These are phyloP conservation scores for Teratosphaeriaceae sp. DNA, from an alignment of 2,329 filamentous ascomycete genomes.

Conservation along the genomic window DNA sequence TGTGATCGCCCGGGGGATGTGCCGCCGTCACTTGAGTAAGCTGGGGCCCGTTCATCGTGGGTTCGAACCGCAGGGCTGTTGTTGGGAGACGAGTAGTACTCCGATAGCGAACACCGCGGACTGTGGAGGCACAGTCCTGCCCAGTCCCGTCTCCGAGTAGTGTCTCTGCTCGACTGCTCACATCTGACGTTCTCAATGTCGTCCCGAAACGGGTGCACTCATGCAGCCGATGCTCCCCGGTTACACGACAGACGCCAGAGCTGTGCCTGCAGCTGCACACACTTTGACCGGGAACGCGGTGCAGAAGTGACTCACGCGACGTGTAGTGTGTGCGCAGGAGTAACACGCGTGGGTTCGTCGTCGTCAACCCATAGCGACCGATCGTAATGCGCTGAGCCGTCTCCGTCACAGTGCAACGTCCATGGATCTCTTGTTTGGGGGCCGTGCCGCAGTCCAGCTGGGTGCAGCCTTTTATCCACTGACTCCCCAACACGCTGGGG, in stretches of 20 bases:
- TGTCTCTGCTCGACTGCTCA: background rate
- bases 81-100: too few species aligned
- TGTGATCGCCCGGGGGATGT: background rate
- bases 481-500: too few species aligned
- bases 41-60: background rate
- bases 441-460: too few species aligned
- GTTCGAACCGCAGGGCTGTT: too few species aligned
- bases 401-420: too few species aligned
- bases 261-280: constrained; percentile 1
- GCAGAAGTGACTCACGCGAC: background rate
- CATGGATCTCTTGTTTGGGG: too few species aligned
- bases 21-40: background rate
- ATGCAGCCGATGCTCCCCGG: background rate
- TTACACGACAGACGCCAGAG: background rate
- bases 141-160: background rate
- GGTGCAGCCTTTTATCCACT: too few species aligned
- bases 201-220: background rate
- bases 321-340: background rate
- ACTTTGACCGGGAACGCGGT: background rate
- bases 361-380: too few species aligned
- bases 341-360: too few species aligned
- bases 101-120: too few species aligned
- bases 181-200: background rate
- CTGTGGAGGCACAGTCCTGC: too few species aligned
- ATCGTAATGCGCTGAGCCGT: too few species aligned